Evolutionary conservation across 257 asterid species (phyloP).

Genomic region (Ophiorrhiza pumila): DNA sequence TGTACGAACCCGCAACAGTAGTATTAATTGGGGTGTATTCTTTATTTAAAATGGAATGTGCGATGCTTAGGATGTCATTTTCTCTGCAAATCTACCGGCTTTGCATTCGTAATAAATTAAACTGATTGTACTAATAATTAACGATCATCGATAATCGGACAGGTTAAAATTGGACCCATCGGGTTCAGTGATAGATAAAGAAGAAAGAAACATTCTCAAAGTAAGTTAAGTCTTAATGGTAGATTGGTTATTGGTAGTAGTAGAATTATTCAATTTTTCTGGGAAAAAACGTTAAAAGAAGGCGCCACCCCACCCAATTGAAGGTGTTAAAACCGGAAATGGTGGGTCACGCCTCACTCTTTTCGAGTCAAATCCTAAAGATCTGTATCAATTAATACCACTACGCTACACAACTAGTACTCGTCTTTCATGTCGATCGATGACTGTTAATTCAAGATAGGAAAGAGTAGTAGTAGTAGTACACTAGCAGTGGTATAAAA

Average conservation of each 20-base stretch:
- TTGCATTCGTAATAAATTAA: background rate
- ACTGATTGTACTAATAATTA: no score
- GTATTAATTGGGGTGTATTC: no score
- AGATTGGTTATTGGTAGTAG: no score
- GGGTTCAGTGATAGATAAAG: background rate
- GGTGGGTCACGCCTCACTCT: constrained; percentile 16
- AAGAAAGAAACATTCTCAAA: background rate
- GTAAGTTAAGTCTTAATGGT: no score
- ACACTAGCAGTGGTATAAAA: background rate
- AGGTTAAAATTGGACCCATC: background rate
- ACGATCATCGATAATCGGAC: background rate
- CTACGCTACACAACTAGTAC: background rate
- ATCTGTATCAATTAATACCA: background rate
- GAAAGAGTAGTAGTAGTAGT: background rate
- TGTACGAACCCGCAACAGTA: no score
- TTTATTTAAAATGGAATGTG: background rate
- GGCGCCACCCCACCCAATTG: background rate
- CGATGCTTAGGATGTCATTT: background rate
- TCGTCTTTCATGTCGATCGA: background rate
- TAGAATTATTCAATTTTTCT: background rate
- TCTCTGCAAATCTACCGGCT: no score
- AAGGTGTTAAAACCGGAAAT: background rate
- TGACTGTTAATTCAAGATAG: background rate
- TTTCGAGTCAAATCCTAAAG: constrained; percentile 21
- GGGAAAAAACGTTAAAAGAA: constrained; percentile 3